phyloP scores from a whole-genome alignment of 352 stramenopile genomes.

The Phytophthora brassicae region DNA sequence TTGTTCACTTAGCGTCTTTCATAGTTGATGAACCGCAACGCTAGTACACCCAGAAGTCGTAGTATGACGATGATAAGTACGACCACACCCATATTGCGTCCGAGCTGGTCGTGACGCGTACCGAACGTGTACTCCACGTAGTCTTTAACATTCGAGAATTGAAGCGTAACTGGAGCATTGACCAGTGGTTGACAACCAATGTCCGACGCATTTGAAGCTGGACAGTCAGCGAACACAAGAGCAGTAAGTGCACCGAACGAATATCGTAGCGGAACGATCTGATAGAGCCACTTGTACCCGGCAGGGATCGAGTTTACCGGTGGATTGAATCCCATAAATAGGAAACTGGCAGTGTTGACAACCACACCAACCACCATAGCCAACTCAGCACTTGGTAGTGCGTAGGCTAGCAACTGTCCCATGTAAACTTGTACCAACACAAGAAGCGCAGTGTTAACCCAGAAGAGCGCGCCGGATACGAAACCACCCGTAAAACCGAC shows the following conservation, averaged over 20 bases:
- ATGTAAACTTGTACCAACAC: constrained; percentile 54
- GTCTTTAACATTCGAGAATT: constrained; percentile 39
- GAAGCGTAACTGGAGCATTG: constrained; percentile 31
- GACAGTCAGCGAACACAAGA: constrained; percentile 46
- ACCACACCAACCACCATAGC: constrained; percentile 48
- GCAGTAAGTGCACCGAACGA: constrained; percentile 44
- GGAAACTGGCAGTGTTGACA: constrained; percentile 69
- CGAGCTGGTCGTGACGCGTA: constrained; percentile 38
- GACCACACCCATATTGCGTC: constrained; percentile 38
- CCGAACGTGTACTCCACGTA: constrained; percentile 51
- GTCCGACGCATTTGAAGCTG: constrained; percentile 4
- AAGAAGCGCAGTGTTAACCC: constrained; percentile 45
- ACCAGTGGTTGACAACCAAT: constrained; percentile 32
- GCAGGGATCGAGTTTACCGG: constrained; percentile 48
- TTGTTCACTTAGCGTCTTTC: constrained; percentile 34
- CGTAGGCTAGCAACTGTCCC: constrained; percentile 46
- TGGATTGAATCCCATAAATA: constrained; percentile 79
- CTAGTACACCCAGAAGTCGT: constrained; percentile 43
- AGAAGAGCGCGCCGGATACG: constrained; percentile 36
- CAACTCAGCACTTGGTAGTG: constrained; percentile 41
- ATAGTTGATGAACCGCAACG: constrained; percentile 55
- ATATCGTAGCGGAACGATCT: constrained; percentile 52
- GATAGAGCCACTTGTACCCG: constrained; percentile 62
- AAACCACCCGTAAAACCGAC: constrained; percentile 48
- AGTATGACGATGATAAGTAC: constrained; percentile 46